Evolutionary conservation across 2,329 filamentous ascomycete species (phyloP), one percentile per base, ranked within the genome.

Genomic region (Metarhizium sp.): DNA sequence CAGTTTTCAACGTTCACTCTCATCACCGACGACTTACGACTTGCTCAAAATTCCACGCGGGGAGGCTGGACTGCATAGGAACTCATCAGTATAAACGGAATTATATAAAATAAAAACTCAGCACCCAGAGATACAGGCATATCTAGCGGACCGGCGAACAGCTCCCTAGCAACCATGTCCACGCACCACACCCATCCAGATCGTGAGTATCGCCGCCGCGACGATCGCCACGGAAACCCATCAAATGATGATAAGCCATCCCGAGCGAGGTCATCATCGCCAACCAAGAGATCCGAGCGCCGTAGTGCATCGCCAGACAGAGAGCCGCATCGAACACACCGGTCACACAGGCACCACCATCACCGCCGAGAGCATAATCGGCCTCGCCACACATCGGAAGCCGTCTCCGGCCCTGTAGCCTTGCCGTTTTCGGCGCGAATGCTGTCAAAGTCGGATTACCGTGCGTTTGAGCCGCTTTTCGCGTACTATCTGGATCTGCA

Each of bases 401-500:
- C 34, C 2, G n/a, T 40, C 1, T 50, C 8, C 3, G 48, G 38
- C 14, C 50, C 43, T 29, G 57, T 38, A 1, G 16, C 55, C 59
- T 76, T 95, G 10, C 91, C 91, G 0, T 86, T 83, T 63, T 75
- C 78, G 52, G 84, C 88, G 3, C 78, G 79, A 13, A 75, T 76
- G 47, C 76, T 96, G 4, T 80, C 79, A 7, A 92, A 87, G 65
- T 76, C 79, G 53, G 88, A 95, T 60, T 75, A 87, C n/a, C 69
- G 73, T 1, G 63, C 72, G 0, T 91, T 90, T 64, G 78, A 80
- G 58, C 80, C 87, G 0, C 75, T 96, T 57, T 89, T 96, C 59
- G 88, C 85, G 16, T 82, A 88, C 50, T 97, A 96, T 63, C 78
- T 97, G 30, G 88, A 92, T 62, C 81, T 96, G 38, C 92, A 97